Percentiles rank a stretch among this genome's conserved stretches.
phyloP scores from a whole-genome alignment of 2,329 filamentous ascomycete genomes.

The Botrytis squamosa region DNA sequence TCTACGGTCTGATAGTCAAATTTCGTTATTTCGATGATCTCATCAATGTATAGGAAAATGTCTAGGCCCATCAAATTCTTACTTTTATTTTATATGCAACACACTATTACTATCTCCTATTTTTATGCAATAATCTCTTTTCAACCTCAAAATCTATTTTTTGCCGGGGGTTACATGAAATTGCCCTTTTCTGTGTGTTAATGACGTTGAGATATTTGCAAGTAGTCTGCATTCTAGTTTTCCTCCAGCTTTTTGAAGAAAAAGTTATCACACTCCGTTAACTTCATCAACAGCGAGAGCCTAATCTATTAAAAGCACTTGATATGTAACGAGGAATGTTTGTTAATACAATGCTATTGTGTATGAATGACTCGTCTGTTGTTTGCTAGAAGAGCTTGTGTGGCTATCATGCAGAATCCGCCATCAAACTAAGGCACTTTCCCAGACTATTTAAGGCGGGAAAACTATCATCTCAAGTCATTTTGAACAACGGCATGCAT shows the following conservation, averaged over 20 bases:
- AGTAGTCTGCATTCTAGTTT: not conserved
- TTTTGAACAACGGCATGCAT: fast-evolving
- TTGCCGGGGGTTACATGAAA: too few relatives aligned
- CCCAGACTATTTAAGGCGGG: not conserved
- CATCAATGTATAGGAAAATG: too few relatives aligned
- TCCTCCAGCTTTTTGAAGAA: not conserved
- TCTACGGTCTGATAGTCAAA: not conserved
- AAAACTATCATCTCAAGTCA: not conserved
- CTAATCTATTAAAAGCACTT: not conserved
- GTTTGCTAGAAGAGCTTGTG: not conserved
- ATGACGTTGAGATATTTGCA: not conserved
- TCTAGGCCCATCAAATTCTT: not conserved
- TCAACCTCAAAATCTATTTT: too few relatives aligned
- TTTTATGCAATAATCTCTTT: fast-evolving
- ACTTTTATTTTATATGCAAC: not conserved
- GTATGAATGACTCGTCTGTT: not conserved
- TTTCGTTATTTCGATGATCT: not conserved
- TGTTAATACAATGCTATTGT: not conserved
- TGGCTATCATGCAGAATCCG: not conserved
- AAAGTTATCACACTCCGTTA: not conserved
- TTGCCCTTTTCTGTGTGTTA: not conserved
- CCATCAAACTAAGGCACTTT: not conserved
- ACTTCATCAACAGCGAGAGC: not conserved
- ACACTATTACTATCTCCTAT: not conserved
- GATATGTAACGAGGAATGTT: not conserved